Evolutionary conservation across 1,139 yeast species (phyloP), one percentile per base, ranked within the genome.

Genomic region (Scheffersomyces insectosa): DNA sequence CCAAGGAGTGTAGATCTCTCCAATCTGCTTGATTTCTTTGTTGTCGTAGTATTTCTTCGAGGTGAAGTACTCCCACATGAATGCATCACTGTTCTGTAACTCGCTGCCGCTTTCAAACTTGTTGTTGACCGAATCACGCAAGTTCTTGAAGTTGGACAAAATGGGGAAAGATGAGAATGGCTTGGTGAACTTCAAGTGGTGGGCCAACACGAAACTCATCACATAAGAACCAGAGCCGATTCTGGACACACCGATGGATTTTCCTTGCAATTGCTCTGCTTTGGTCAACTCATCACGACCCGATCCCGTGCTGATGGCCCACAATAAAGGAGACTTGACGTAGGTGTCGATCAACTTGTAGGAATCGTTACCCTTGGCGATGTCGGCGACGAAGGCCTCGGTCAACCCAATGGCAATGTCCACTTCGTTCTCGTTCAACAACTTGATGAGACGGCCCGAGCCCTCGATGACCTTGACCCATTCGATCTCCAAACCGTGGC

Each of bases 21-120:
- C 97, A 49, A 90, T 82, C 54, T 79, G 74, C 63, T 86, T 88
- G 66, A 90, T 83, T 56, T 89, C 97, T 12, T 80, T 77, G 45
- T 68, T 77, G 57, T 88, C 96, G 60, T 87, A 88, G 67, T 88
- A 90, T 62, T 80, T 83, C 59, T 89, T 90, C 37, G 91, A 81
- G 5, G 97, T 90, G 69, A 89, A 90, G 62, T 87, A 80, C 58
- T 90, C 97, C 97, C 97, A 90, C 96, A 90, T 87, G 65, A 90
- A 90, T 1, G 95, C 95, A 60, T 90, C 97, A 38, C 86, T 75
- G 16, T 72, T 63, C 30, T 66, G 62, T 37, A 68, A 67, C 4
- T 45, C 47, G 7, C 43, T 38, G 16, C 55, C 62, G n/a, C 63
- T 70, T 9, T 43, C 52, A 9, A 67, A 74, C 46, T 67, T 68